These are phyloP conservation scores for Fragilaria radians DNA, from an alignment of 108 stramenopile genomes.

Conservation along the genomic window DNA sequence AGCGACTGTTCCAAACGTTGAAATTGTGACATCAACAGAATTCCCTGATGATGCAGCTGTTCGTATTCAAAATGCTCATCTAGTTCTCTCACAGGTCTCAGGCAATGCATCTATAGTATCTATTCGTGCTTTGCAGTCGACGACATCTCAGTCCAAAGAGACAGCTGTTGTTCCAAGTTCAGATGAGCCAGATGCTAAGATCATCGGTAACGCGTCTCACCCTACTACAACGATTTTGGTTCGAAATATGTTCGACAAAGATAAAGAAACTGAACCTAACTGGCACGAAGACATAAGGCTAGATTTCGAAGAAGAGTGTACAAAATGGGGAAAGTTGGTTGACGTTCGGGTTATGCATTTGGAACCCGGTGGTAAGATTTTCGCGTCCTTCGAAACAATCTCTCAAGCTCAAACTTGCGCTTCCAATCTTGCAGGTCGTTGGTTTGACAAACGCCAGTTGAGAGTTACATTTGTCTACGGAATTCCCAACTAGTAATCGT, in stretches of 20 bases:
- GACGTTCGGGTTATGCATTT: constrained; percentile 61
- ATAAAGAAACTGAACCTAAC: constrained; percentile 79
- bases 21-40: constrained; percentile 47
- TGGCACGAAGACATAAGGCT: constrained; percentile 89
- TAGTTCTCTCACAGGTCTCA: constrained; percentile 30
- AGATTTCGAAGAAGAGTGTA: constrained; percentile 86
- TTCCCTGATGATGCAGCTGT: constrained; percentile 69
- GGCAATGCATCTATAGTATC: constrained; percentile 25
- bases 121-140: constrained; percentile 4
- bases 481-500: background rate
- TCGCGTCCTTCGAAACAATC: constrained; percentile 65
- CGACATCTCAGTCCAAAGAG: background rate
- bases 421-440: constrained; percentile 85
- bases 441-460: constrained; percentile 91
- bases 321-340: constrained; percentile 78
- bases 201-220: constrained; percentile 12
- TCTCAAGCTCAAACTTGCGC: constrained; percentile 71
- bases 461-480: constrained; percentile 68
- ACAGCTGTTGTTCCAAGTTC: no score
- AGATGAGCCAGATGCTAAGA: constrained; percentile 9
- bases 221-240: constrained; percentile 58
- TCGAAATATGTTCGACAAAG: constrained; percentile 93
- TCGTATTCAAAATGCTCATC: constrained; percentile 53
- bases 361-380: constrained; percentile 89
- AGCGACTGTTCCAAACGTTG: constrained; percentile 34